Conservation (phyloP, 495 filamentous ascomycete genomes). For the Neurospora sp. region DNA sequence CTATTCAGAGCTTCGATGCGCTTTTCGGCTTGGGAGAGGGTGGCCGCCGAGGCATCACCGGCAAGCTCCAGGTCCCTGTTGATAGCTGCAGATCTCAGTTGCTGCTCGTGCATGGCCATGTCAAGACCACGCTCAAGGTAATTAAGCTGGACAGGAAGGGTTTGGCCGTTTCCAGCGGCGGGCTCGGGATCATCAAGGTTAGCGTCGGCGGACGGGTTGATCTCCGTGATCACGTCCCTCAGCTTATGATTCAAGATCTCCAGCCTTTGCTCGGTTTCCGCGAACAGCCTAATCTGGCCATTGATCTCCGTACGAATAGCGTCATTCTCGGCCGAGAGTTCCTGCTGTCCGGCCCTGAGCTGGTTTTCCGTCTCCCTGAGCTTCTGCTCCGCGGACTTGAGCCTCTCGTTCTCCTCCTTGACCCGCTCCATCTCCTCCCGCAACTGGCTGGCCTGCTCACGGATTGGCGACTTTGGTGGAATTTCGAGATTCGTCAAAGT, state of each 20-base stretch:
- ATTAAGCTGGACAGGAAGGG: conserved; percentile 29
- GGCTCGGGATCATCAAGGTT: conserved; percentile 25
- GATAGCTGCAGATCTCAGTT: conserved; percentile 1
- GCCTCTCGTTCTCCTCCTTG: conserved; percentile 26
- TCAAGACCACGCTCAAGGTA: conserved; percentile 30
- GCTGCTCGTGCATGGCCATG: conserved; percentile 20
- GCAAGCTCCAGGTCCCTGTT: conserved; percentile 8
- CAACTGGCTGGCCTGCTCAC: conserved; percentile 33
- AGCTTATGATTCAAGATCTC: conserved; percentile 64
- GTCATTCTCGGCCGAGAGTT: conserved; percentile 13
- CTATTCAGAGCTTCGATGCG: conserved; percentile 22
- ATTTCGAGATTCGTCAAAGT: conserved; percentile 23
- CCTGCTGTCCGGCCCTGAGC: conserved; percentile 11
- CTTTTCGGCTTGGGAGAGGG: conserved; percentile 14
- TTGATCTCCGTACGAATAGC: conserved; percentile 18
- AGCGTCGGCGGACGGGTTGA: conserved; percentile 38
- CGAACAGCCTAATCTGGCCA: conserved; percentile 29
- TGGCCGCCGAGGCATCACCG: conserved; percentile 7
- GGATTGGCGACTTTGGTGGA: conserved; percentile 34
- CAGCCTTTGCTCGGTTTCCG: conserved; percentile 57
- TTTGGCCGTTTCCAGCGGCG: conserved; percentile 32
- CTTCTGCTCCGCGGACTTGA: conserved; percentile 4
- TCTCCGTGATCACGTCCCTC: conserved; percentile 53
- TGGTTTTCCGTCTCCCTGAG: conserved; percentile 11
- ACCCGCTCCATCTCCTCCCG: conserved; percentile 29